Evolutionary conservation across 768 basidiomycete genomes (phyloP), one percentile per base, ranked within the genome.

Genomic region (Gloeostereum incarnatum): DNA sequence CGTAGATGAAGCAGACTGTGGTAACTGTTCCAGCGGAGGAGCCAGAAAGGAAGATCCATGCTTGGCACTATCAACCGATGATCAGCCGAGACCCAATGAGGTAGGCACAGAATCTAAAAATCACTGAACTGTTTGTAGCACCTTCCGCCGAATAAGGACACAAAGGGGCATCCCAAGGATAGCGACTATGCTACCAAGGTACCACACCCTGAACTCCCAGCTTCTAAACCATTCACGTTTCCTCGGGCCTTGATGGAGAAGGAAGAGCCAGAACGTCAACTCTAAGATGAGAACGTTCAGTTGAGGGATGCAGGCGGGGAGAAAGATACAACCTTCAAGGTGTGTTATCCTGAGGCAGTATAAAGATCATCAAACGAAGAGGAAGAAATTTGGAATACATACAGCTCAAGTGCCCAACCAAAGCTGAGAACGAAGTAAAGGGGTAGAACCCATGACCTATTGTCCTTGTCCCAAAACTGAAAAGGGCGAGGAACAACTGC

Each of bases 341-440:
- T 89, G 86, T 2, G 87, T 86, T 25, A 84, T 68, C 10, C 84
- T 87, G 43, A 7, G 31, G 21, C 24, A 26, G 18, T 31, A 35
- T 46, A 33, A 41, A 37, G 26, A 40, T 23, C 31, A 33, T 40
- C 32, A 21, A 31, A 21, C 9, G 39, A 11, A 31, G 20, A n/a
- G 18, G 41, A 21, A 46, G 23, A 8, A 35, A 25, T 16, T 26
- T 35, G 17, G 26, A 21, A 41, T 38, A 49, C 81, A 46, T 50
- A 89, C 86, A 85, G 56, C 58, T 90, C 87, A 30, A 88, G 67
- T 6, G 73, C 71, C 86, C 87, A 90, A 4, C 68, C 83, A 14
- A 75, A 46, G 54, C 82, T 82, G 39, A 90, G 66, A 2, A 82
- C 51, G 47, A 90, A 78, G 41, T 78, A 71, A 14, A 89, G 64